Evolutionary conservation across 2,329 filamentous ascomycete species (phyloP).

Genomic region (Drechslerella stenobrocha): DNA sequence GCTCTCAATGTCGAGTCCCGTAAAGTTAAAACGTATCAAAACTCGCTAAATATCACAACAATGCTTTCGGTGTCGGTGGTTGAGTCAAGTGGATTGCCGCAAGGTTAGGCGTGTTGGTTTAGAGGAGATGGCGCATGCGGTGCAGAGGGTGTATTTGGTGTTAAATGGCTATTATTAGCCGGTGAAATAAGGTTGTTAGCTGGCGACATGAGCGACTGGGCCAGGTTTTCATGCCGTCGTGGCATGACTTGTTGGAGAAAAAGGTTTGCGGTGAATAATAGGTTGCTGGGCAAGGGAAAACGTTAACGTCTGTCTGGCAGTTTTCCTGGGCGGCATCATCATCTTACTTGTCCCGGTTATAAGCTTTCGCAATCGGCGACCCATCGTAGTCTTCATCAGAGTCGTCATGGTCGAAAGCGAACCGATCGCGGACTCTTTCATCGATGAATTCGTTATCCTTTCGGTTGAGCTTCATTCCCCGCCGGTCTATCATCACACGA

Average conservation of each 20-base stretch:
- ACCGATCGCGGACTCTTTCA: slow-evolving; percentile 38
- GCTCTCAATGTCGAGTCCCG: too few species aligned
- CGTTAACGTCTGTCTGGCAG: background rate
- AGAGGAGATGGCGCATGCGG: slow-evolving; percentile 29
- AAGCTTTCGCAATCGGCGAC: slow-evolving; percentile 14
- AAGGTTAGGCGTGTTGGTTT: slow-evolving; percentile 16
- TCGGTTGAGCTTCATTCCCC: slow-evolving; percentile 26
- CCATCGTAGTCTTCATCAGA: slow-evolving; percentile 37
- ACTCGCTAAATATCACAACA: slow-evolving; percentile 48
- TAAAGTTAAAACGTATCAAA: too few species aligned
- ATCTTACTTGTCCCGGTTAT: slow-evolving; percentile 36
- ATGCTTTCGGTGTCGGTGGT: slow-evolving; percentile 7
- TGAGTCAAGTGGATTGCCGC: slow-evolving; percentile 12
- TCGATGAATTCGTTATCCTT: slow-evolving; percentile 40
- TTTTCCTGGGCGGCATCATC: background rate
- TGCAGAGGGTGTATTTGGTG: slow-evolving; percentile 22
- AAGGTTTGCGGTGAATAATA: slow-evolving; percentile 40
- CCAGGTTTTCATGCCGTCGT: slow-evolving; percentile 28
- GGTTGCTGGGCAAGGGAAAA: slow-evolving; percentile 1
- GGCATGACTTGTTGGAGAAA: slow-evolving; percentile 46
- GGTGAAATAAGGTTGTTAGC: slow-evolving; percentile 8
- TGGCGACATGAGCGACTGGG: slow-evolving; percentile 25
- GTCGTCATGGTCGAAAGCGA: slow-evolving; percentile 42
- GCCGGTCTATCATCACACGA: slow-evolving; percentile 36
- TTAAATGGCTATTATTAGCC: slow-evolving; percentile 11